These are phyloP conservation scores for Neonectria hederae DNA, from an alignment of 2,329 filamentous ascomycete genomes.

Conservation along the genomic window DNA sequence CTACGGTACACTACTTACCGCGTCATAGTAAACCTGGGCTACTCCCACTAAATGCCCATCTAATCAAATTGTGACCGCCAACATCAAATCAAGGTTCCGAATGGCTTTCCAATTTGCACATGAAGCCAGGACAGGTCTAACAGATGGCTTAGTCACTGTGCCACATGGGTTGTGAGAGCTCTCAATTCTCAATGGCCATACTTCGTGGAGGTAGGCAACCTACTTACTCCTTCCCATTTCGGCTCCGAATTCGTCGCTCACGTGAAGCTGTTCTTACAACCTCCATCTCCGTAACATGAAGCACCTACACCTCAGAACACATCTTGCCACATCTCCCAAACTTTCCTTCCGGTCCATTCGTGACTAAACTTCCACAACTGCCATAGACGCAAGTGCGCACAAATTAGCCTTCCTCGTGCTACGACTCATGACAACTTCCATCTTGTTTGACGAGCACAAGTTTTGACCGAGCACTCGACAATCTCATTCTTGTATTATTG, in stretches of 20 bases:
- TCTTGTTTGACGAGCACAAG: not conserved
- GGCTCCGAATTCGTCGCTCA: not conserved
- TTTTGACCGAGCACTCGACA: slow-evolving; percentile 2
- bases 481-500: slow-evolving; percentile 19
- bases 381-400: slow-evolving; percentile 2
- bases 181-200: not conserved
- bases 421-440: slow-evolving; percentile 2
- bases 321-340: not conserved
- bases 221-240: not conserved
- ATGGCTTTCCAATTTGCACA: not conserved
- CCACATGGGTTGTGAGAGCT: not conserved
- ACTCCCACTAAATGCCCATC: not conserved
- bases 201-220: too few species aligned
- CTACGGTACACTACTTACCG: not conserved
- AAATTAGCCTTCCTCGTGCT: not conserved
- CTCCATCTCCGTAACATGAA: not conserved
- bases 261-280: not conserved
- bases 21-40: not conserved
- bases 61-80: not conserved
- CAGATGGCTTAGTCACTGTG: not conserved
- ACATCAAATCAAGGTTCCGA: not conserved
- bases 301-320: not conserved
- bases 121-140: not conserved
- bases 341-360: not conserved
- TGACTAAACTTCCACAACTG: slow-evolving; percentile 1